A percentile compares a stretch with the other conserved stretches of the same genome.
Conservation (phyloP, 768 basidiomycete genomes). For the Holtermannia corniformis region DNA sequence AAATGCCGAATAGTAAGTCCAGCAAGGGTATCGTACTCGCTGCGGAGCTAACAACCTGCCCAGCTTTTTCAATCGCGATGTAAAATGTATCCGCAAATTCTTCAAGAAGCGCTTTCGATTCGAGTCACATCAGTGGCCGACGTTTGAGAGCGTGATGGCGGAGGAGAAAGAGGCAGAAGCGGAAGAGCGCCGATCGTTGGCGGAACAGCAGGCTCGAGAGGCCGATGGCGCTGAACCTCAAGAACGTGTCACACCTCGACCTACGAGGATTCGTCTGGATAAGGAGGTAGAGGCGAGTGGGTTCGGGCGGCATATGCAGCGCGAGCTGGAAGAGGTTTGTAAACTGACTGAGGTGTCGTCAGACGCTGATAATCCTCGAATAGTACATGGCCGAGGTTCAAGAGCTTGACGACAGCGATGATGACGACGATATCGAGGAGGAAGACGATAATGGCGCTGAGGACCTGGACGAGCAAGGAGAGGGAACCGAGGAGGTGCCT, state of each 20-base stretch:
- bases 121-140: constrained; percentile 80
- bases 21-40: neutral
- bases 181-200: neutral
- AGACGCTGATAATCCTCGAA: neutral
- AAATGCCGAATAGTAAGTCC: constrained; percentile 84
- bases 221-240: constrained; percentile 2
- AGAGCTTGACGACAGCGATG: constrained; percentile 24
- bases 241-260: neutral
- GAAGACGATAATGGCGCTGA: constrained; percentile 16
- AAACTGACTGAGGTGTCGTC: no score
- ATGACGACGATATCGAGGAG: constrained; percentile 31
- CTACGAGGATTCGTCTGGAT: constrained; percentile 57
- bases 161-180: constrained; percentile 32
- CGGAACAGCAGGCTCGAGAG: constrained; percentile 2
- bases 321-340: constrained; percentile 69
- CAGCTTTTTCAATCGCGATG: constrained; percentile 99
- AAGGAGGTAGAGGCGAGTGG: constrained; percentile 90
- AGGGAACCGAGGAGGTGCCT: neutral
- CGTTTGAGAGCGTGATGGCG: constrained; percentile 59
- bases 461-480: constrained; percentile 3
- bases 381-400: constrained; percentile 25
- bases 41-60: neutral
- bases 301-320: constrained; percentile 74
- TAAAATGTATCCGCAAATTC: constrained; percentile 88
- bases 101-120: constrained; percentile 85